Base-by-base conservation (phyloP, 305 asterid genomes). In the Petunia hybrid region DNA sequence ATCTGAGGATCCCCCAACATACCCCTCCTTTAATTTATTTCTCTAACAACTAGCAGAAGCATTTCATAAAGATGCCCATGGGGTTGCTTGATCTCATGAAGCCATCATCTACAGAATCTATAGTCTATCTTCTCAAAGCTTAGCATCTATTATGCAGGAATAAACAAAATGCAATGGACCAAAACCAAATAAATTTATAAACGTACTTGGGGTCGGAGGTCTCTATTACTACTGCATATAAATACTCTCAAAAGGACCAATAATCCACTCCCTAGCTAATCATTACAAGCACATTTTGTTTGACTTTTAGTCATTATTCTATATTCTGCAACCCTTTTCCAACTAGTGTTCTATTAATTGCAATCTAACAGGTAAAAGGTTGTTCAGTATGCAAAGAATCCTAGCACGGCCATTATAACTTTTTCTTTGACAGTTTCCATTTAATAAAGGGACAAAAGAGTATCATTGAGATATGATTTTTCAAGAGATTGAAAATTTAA, bases 211-310 rank as follows among this genome's bases (percentile, higher is more conserved):
- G 36, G 31, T 35, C 5, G 6, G 77, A 45, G 78, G 62, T 13
- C 13, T 70, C 22, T 51, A 22, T 22, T 22, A 74, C 4, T 13
- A n/a, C n/a, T n/a, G n/a, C n/a, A 74, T 7, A 53, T 38, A 12
- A 51, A 73, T 36, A 73, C 1, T 0, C 22, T 36, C 22, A 12
- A 14, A 48, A 51, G 36, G 43, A 13, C 78, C 78, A 36, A 36
- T 74, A 74, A 53, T 36, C 64, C 78, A 74, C n/a, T 74, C 38
- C 78, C 64, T 74, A 22, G 31, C 31, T 22, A 74, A 74, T 74
- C 78, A 74, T 74, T 74, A 74, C 46, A 6, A 74, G 14, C 78
- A 3, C 64, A 73, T 73, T 36, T 51, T 62, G 2, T 73, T 73
- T 73, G 46, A 73, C 63, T 14, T 51, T 51, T 73, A 35, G 61